Percentiles rank a stretch among this genome's conserved stretches.
These are phyloP conservation scores for Nothophytophthora sp. DNA, from an alignment of 352 stramenopile genomes.

Conservation along the genomic window DNA sequence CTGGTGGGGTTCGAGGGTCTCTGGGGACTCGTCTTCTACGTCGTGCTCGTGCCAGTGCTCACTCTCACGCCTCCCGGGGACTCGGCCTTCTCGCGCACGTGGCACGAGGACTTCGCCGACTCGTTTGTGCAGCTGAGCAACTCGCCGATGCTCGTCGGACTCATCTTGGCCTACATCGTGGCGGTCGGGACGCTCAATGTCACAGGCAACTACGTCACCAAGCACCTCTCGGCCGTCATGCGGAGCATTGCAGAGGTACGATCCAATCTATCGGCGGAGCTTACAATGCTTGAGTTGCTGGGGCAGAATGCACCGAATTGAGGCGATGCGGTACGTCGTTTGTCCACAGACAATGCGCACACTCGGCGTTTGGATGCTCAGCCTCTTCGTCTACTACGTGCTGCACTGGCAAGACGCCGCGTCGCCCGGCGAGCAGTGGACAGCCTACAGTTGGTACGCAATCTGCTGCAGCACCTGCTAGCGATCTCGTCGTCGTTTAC, in stretches of 20 bases:
- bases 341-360: constrained; percentile 66
- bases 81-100: constrained; percentile 66
- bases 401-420: constrained; percentile 60
- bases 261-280: too few species aligned
- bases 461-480: not conserved
- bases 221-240: constrained; percentile 84
- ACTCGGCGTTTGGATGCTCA: constrained; percentile 74
- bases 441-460: constrained; percentile 68
- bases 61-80: constrained; percentile 50
- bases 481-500: not conserved
- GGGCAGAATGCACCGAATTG: too few species aligned
- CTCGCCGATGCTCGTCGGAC: constrained; percentile 53
- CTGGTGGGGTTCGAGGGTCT: constrained; percentile 87
- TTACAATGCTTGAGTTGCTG: too few species aligned
- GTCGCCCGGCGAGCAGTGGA: constrained; percentile 75
- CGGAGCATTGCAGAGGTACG: constrained; percentile 80
- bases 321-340: too few species aligned
- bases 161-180: constrained; percentile 68
- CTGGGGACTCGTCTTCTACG: constrained; percentile 86
- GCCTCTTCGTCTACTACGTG: constrained; percentile 82
- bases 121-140: constrained; percentile 77
- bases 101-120: constrained; percentile 84
- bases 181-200: constrained; percentile 83
- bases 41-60: constrained; percentile 68
- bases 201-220: constrained; percentile 85